A percentile compares a stretch with the other conserved stretches of the same genome.
phyloP scores from a whole-genome alignment of 768 basidiomycete genomes.

The Russula ochroleuca region DNA sequence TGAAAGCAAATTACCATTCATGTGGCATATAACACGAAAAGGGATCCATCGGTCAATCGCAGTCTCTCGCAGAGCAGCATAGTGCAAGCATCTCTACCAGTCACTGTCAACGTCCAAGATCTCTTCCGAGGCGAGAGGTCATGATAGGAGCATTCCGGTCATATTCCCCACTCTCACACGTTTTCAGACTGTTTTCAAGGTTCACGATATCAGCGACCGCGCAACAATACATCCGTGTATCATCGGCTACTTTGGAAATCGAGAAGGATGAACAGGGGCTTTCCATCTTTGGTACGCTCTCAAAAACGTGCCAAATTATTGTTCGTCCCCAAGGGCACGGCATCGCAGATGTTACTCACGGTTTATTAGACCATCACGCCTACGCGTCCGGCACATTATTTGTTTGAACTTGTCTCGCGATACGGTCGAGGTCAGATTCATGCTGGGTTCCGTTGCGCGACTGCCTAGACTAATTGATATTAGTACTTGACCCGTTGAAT shows the following conservation, averaged over 20 bases:
- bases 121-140: conserved; percentile 87
- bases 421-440: conserved; percentile 51
- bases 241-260: conserved; percentile 50
- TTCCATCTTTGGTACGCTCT: conserved; percentile 47
- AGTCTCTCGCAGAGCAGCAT: conserved; percentile 50
- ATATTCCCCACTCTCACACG: conserved; percentile 11
- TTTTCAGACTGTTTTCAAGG: conserved; percentile 73
- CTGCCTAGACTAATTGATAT: neutral
- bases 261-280: conserved; percentile 47
- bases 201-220: conserved; percentile 85
- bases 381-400: conserved; percentile 65
- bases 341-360: conserved; percentile 8
- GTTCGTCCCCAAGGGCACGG: conserved; percentile 37
- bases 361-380: conserved; percentile 68
- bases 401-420: conserved; percentile 72
- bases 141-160: conserved; percentile 18
- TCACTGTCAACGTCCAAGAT: conserved; percentile 94
- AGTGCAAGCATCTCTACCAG: conserved; percentile 68
- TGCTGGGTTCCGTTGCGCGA: conserved; percentile 20
- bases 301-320: conserved; percentile 44
- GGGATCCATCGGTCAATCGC: conserved; percentile 51
- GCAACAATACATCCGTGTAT: conserved; percentile 73
- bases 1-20: conserved; percentile 62
- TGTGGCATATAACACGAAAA: conserved; percentile 61
- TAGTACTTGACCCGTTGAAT: conserved; percentile 59